Evolutionary conservation across 2,329 filamentous ascomycete genomes (phyloP).

Genomic region (Pyrenophora graminea): DNA sequence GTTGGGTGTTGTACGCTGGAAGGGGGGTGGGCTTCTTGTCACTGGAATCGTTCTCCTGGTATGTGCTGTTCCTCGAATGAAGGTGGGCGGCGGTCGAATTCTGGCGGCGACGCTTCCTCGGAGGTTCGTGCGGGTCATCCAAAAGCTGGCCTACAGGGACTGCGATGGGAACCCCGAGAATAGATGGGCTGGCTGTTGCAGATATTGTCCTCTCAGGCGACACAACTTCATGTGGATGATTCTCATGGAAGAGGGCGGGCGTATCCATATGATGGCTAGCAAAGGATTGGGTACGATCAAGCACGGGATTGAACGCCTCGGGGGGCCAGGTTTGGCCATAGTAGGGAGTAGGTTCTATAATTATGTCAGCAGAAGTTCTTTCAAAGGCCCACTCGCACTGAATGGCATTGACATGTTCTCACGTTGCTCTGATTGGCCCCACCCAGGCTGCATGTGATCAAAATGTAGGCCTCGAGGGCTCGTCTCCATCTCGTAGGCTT

Average conservation of each 20-base stretch:
- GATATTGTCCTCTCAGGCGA: background rate
- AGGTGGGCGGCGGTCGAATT: background rate
- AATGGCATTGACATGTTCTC: background rate
- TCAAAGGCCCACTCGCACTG: background rate
- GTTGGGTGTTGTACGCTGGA: background rate
- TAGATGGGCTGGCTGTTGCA: conserved; percentile 4
- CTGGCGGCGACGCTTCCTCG: conserved; percentile 2
- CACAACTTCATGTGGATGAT: background rate
- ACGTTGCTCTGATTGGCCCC: background rate
- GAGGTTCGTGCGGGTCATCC: conserved; percentile 16
- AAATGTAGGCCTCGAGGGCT: background rate
- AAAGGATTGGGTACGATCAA: background rate
- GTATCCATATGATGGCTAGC: background rate
- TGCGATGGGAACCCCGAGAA: conserved; percentile 9
- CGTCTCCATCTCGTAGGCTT: background rate
- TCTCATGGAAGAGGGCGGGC: background rate
- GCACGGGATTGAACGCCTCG: background rate
- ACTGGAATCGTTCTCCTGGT: background rate
- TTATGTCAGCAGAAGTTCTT: background rate
- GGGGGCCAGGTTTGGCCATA: conserved; percentile 1
- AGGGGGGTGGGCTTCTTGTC: background rate
- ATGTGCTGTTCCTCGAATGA: background rate
- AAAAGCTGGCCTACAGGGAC: conserved; percentile 11
- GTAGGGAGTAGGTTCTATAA: background rate
- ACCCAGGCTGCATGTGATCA: background rate